phyloP scores from a whole-genome alignment of 768 basidiomycete genomes.

The Fomitopsis pulvina region DNA sequence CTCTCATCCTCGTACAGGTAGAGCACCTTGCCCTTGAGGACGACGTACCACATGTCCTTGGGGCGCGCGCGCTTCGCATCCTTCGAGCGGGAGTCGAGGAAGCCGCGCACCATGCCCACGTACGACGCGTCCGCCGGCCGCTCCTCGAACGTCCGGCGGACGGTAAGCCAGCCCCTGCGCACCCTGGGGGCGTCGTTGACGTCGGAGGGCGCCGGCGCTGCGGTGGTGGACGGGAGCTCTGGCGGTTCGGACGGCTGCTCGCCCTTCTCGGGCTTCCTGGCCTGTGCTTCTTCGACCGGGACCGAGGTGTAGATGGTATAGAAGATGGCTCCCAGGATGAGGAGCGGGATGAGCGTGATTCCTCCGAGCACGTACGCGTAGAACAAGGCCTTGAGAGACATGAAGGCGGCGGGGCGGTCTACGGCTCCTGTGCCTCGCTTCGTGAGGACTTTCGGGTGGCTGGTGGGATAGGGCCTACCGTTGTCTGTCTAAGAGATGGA shows the following conservation, averaged over 20 bases:
- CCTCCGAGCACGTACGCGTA: conserved; percentile 90
- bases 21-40: conserved; percentile 84
- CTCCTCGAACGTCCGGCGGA: conserved; percentile 76
- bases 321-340: conserved; percentile 51
- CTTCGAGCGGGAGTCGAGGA: conserved; percentile 76
- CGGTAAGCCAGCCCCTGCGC: conserved; percentile 78
- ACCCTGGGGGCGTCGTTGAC: conserved; percentile 54
- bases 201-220: conserved; percentile 22
- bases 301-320: conserved; percentile 78
- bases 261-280: conserved; percentile 15
- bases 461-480: no score
- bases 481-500: no score
- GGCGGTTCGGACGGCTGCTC: conserved; percentile 11
- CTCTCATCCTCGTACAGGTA: conserved; percentile 93
- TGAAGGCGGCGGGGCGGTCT: no score
- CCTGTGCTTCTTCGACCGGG: conserved; percentile 51
- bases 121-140: conserved; percentile 57
- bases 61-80: conserved; percentile 80
- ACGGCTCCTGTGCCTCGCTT: no score
- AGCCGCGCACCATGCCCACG: conserved; percentile 72
- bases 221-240: conserved; percentile 24
- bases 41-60: conserved; percentile 91
- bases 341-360: conserved; percentile 80
- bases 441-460: no score
- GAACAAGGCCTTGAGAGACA: conserved; percentile 65